Evolutionary conservation across 352 stramenopile genomes (phyloP).

Genomic region (Phytophthora sp.): DNA sequence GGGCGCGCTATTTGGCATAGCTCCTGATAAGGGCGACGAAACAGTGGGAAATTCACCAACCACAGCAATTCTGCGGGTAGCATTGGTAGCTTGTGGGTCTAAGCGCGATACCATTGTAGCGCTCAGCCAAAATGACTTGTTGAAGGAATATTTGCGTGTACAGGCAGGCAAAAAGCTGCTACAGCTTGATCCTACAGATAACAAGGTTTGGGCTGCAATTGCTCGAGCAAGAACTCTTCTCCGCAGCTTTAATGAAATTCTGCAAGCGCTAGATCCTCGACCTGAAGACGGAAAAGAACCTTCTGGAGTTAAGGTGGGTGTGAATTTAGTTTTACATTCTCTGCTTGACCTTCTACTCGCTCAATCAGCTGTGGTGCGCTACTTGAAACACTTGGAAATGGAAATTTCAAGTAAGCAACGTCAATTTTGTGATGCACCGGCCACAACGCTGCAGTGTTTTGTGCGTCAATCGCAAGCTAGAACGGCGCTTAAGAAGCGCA

Average conservation of each 20-base stretch:
- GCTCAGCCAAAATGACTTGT: conserved; percentile 25
- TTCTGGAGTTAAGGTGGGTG: neutral
- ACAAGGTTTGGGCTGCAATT: conserved; percentile 30
- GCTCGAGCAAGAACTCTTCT: conserved; percentile 22
- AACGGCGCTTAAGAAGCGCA: conserved; percentile 28
- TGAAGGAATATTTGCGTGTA: conserved; percentile 50
- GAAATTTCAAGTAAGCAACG: conserved; percentile 29
- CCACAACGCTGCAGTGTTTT: conserved; percentile 55
- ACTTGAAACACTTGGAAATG: conserved; percentile 58
- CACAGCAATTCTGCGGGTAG: conserved; percentile 35
- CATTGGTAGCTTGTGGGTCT: conserved; percentile 35
- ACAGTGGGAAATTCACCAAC: neutral
- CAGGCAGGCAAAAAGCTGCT: conserved; percentile 37
- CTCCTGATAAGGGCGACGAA: neutral
- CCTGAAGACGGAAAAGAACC: neutral
- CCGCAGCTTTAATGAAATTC: conserved; percentile 3
- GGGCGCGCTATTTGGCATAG: conserved; percentile 10
- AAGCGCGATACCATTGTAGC: conserved; percentile 45
- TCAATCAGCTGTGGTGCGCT: conserved; percentile 51
- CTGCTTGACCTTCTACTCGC: conserved; percentile 28
- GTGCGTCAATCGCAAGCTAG: conserved; percentile 39
- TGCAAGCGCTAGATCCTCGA: conserved; percentile 1
- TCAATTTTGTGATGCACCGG: conserved; percentile 16
- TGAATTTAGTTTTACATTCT: conserved; percentile 11
- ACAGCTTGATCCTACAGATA: conserved; percentile 35